Evolutionary conservation across 148 eudicot species (phyloP).

Genomic region (Nyssa sinensis): DNA sequence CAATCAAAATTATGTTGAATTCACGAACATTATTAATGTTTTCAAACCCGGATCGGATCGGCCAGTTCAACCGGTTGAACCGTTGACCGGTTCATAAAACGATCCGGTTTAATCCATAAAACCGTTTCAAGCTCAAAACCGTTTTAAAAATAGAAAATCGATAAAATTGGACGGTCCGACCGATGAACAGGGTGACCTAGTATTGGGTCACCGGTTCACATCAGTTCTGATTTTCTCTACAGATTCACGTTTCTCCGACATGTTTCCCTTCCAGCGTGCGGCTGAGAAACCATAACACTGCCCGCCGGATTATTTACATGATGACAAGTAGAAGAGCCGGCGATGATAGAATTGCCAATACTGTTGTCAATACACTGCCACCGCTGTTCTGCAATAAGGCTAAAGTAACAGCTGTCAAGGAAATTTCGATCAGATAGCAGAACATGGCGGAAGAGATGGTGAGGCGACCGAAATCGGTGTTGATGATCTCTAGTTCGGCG

Average conservation of each 20-base stretch:
- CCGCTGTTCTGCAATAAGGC: slow-evolving; percentile 5
- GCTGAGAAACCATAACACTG: slow-evolving; percentile 10
- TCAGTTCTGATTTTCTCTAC: too few relatives aligned
- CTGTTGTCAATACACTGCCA: not conserved
- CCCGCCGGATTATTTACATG: slow-evolving; percentile 23
- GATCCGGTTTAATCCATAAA: too few relatives aligned
- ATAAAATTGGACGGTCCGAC: too few relatives aligned
- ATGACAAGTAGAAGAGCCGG: slow-evolving; percentile 1
- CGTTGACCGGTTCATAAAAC: too few relatives aligned
- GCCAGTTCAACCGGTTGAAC: too few relatives aligned
- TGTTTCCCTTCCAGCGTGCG: slow-evolving; percentile 13
- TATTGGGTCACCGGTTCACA: too few relatives aligned
- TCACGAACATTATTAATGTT: too few relatives aligned
- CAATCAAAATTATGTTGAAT: too few relatives aligned
- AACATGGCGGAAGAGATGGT: slow-evolving; percentile 51
- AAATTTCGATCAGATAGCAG: slow-evolving; percentile 35
- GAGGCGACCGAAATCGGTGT: slow-evolving; percentile 62
- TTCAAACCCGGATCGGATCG: too few relatives aligned
- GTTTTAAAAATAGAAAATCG: too few relatives aligned
- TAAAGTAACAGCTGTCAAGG: slow-evolving; percentile 26
- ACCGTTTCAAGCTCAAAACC: too few relatives aligned
- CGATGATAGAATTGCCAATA: not conserved
- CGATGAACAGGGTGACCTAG: too few relatives aligned
- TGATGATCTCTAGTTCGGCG: slow-evolving; percentile 59
- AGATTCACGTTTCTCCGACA: slow-evolving; percentile 17